Conservation (phyloP, 176 grass and related monocot genomes). For the Oryza rufipogon region DNA sequence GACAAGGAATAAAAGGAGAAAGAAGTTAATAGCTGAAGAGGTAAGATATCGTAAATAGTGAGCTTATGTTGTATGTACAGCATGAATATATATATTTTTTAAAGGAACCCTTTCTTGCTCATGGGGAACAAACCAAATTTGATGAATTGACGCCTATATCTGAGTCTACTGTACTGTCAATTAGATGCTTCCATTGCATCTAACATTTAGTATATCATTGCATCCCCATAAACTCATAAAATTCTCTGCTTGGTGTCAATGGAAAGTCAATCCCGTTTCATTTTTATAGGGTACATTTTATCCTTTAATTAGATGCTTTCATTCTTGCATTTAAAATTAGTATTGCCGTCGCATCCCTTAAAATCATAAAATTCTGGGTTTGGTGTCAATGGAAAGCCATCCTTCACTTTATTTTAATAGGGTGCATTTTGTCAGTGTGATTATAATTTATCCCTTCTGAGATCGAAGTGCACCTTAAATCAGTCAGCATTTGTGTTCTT, state of each 20-base stretch:
- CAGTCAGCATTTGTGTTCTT: conserved; percentile 18
- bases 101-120: neutral
- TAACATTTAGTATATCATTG: neutral
- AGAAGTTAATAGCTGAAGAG: conserved; percentile 39
- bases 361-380: conserved; percentile 23
- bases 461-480: conserved; percentile 31
- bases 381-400: conserved; percentile 12
- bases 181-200: conserved; percentile 1
- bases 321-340: conserved; percentile 16
- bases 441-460: conserved; percentile 27
- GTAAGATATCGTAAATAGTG: conserved; percentile 32
- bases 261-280: conserved; percentile 1
- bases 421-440: conserved; percentile 13
- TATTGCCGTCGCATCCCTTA: neutral
- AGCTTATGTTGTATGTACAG: conserved; percentile 3
- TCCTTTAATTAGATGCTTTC: conserved; percentile 22
- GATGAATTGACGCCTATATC: neutral
- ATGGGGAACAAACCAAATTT: neutral
- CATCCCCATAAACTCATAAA: conserved; percentile 27
- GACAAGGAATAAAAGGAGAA: conserved; percentile 36
- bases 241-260: conserved; percentile 5
- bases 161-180: conserved; percentile 3
- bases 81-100: neutral
- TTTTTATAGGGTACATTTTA: conserved; percentile 4
- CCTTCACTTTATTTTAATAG: neutral